Percentiles rank a stretch among this genome's conserved stretches.
Conservation (phyloP, 805 yeast species). For the Yarrowia sp. region DNA sequence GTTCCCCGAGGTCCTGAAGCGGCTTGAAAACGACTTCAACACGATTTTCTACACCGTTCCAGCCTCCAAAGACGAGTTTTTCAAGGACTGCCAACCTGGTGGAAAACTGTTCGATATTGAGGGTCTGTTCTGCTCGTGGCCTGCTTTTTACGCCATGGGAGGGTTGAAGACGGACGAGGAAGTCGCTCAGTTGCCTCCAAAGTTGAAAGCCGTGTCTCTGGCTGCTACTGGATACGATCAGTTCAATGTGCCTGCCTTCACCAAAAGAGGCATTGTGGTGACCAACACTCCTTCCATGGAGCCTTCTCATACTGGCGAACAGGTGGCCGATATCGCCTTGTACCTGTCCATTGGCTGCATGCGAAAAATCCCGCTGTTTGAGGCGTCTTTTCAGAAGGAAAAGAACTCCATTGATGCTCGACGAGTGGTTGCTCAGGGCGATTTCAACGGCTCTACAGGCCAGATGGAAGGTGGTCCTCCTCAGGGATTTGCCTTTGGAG, state of each 20-base stretch:
- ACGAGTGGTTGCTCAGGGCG: slow-evolving; percentile 31
- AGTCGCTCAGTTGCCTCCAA: slow-evolving; percentile 48
- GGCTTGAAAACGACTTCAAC: slow-evolving; percentile 23
- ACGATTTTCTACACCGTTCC: slow-evolving; percentile 28
- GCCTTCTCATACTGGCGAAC: slow-evolving; percentile 48
- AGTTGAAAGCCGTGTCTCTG: slow-evolving; percentile 50
- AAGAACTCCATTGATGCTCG: slow-evolving; percentile 51
- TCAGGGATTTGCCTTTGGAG: slow-evolving; percentile 44
- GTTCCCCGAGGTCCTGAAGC: not conserved
- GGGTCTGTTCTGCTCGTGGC: slow-evolving; percentile 58
- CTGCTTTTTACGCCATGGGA: slow-evolving; percentile 43
- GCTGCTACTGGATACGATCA: slow-evolving; percentile 64
- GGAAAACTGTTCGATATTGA: slow-evolving; percentile 44
- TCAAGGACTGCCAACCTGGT: slow-evolving; percentile 41
- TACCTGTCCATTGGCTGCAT: slow-evolving; percentile 57
- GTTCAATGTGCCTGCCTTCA: slow-evolving; percentile 48
- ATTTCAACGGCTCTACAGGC: slow-evolving; percentile 27
- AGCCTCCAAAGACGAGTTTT: slow-evolving; percentile 40
- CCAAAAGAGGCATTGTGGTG: slow-evolving; percentile 48
- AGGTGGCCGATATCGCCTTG: slow-evolving; percentile 72
- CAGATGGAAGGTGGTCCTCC: not conserved
- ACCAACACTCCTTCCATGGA: slow-evolving; percentile 50
- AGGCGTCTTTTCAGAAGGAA: slow-evolving; percentile 43
- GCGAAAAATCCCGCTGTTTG: slow-evolving; percentile 54
- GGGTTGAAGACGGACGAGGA: slow-evolving; percentile 35